Base-by-base conservation (phyloP, 371 early-diverging fungal genomes). In the Haplosporangium sp. region DNA sequence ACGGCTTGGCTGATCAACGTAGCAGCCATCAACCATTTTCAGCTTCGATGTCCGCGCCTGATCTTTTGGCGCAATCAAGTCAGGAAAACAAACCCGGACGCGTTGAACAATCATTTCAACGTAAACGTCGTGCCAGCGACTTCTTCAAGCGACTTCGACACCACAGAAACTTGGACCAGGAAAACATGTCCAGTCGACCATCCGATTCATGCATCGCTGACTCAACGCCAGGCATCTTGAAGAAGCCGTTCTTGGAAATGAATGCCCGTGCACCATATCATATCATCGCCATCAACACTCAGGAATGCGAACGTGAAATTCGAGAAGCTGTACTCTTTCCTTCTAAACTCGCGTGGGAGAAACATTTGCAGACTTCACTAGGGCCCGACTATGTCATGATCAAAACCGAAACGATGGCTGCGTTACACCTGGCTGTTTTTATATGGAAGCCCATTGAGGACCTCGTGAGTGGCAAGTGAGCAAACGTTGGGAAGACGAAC, bases 261-360 rank as follows among this genome's bases (percentile, higher is more conserved):
- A 59, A 64, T 43, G 21, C 59, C 0, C 60, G 66, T 6, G 83
- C 85, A 23, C 89, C 87, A 8, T 90, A 87, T 63, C 92, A 93
- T 63, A 50, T 94, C 12, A 62, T 93, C 6, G 89, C 86, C 9
- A 87, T 94, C 53, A 92, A 90, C 12, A 91, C 92, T 0, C 94
- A 94, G 80, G 94, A 94, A 63, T 92, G 93, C 63, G 90, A 90
- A 48, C 82, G 88, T 42, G 86, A 86, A 53, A 88, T 92, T 14
- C 84, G 87, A 16, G 86, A 86, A 63, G 82, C 90, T 0, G 79
- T 91, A 1, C 76, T 92, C 7, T 88, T 89, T 60, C 86, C 91
- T 18, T 86, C 88, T 23, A 89, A 90, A 69, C 82, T 82, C 20
- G 73, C 73, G 38, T 93, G 93, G 93, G 92, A 91, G 55, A 64